Evolutionary conservation across 2,329 filamentous ascomycete species (phyloP).

Genomic region (Aspergillus alliaceus): DNA sequence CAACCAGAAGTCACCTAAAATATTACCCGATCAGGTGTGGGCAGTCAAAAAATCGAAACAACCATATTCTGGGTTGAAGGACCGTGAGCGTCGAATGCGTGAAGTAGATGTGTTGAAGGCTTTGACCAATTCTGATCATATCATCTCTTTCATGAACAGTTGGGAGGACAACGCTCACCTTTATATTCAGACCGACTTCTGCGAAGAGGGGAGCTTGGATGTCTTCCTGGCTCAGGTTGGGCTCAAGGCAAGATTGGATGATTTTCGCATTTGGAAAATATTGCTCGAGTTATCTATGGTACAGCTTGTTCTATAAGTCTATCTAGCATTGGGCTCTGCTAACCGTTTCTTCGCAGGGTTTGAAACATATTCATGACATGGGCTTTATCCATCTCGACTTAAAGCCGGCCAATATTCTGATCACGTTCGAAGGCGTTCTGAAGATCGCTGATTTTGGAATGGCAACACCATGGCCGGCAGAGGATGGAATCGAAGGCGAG

Average conservation of each 20-base stretch:
- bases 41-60: conserved; percentile 92
- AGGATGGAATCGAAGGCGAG: conserved; percentile 78
- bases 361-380: conserved; percentile 85
- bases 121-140: conserved; percentile 78
- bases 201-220: conserved; percentile 88
- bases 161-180: conserved; percentile 86
- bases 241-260: conserved; percentile 81
- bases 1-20: conserved; percentile 54
- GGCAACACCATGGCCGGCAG: conserved; percentile 75
- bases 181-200: conserved; percentile 97
- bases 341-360: conserved; percentile 59
- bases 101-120: conserved; percentile 78
- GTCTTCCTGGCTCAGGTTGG: conserved; percentile 82
- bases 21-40: conserved; percentile 65
- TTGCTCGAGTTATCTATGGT: conserved; percentile 81
- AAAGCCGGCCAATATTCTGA: conserved; percentile 66
- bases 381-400: conserved; percentile 73
- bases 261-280: conserved; percentile 99
- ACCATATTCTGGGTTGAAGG: conserved; percentile 72
- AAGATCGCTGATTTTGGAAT: conserved; percentile 70
- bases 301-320: conserved; percentile 42
- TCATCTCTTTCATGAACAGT: conserved; percentile 77
- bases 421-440: conserved; percentile 65
- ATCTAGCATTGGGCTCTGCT: not conserved
- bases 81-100: conserved; percentile 78